These are phyloP conservation scores for Flaveria linearis DNA, from an alignment of 129 eudicot genomes.

Conservation along the genomic window DNA sequence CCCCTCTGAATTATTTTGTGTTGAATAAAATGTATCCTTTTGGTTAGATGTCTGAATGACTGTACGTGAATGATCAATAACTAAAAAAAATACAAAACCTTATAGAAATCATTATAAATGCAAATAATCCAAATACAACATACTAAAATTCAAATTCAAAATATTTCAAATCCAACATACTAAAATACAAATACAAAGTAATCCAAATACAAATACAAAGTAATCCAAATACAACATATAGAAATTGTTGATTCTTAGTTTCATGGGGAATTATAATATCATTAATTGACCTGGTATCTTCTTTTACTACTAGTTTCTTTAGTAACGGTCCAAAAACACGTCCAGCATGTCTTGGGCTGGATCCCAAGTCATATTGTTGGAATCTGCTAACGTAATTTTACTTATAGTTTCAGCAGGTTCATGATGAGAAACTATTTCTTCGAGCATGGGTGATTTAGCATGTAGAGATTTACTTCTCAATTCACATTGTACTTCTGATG, in stretches of 20 bases:
- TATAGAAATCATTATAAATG: too few species aligned
- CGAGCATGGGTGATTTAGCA: constrained; percentile 10
- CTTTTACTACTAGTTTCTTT: constrained; percentile 36
- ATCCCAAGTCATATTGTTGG: constrained; percentile 42
- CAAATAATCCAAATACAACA: too few species aligned
- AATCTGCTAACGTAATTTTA: constrained; percentile 22
- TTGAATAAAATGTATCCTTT: too few species aligned
- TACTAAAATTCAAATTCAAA: too few species aligned
- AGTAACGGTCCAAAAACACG: constrained; percentile 61
- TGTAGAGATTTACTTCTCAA: constrained; percentile 20
- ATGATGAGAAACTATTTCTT: constrained; percentile 31
- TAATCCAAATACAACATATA: too few species aligned
- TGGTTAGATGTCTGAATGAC: too few species aligned
- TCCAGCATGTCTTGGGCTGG: constrained; percentile 74
- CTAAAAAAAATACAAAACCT: too few species aligned
- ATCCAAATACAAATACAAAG: too few species aligned
- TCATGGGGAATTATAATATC: constrained; percentile 35
- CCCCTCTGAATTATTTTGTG: too few species aligned
- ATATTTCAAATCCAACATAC: too few species aligned
- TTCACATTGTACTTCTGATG: constrained; percentile 17
- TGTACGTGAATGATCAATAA: too few species aligned
- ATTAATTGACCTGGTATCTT: constrained; percentile 25
- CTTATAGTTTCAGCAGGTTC: constrained; percentile 21
- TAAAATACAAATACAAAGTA: too few species aligned
- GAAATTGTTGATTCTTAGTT: constrained; percentile 21